Conservation (phyloP, 306 rosid species). For the Cucumis hystrix region DNA sequence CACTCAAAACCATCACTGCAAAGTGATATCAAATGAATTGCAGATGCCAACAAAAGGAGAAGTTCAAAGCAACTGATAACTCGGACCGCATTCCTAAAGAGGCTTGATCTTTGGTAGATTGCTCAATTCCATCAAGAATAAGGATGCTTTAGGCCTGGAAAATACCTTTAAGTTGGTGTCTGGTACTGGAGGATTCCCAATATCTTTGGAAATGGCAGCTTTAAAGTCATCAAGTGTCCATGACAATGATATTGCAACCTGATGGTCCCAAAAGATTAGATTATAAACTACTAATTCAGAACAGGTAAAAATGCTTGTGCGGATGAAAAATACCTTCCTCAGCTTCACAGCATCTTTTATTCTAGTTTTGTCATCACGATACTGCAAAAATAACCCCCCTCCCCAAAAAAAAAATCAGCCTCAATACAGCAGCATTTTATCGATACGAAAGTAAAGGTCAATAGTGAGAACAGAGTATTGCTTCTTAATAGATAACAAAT, state of each 20-base stretch:
- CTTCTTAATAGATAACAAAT: background rate
- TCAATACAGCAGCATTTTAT: background rate
- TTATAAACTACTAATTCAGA: conserved; percentile 10
- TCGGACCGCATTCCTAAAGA: background rate
- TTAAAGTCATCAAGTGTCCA: conserved; percentile 64
- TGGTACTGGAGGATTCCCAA: conserved; percentile 41
- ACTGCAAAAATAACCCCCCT: conserved; percentile 30
- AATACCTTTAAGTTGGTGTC: conserved; percentile 65
- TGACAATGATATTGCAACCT: conserved; percentile 45
- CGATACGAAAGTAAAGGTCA: background rate
- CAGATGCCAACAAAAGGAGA: background rate
- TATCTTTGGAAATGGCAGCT: conserved; percentile 37
- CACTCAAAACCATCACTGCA: background rate
- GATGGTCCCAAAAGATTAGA: conserved; percentile 15
- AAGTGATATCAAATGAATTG: background rate
- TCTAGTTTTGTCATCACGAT: conserved; percentile 56
- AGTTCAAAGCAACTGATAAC: background rate
- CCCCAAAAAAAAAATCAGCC: background rate
- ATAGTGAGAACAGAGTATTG: background rate
- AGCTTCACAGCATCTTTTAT: conserved; percentile 70
- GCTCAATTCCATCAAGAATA: background rate
- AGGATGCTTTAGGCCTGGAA: background rate
- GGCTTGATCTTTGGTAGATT: background rate
- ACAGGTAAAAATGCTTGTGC: background rate
- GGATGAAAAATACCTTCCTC: conserved; percentile 51